phyloP scores from a whole-genome alignment of 202 grass and related monocot genomes.

The Digitaria exilis region DNA sequence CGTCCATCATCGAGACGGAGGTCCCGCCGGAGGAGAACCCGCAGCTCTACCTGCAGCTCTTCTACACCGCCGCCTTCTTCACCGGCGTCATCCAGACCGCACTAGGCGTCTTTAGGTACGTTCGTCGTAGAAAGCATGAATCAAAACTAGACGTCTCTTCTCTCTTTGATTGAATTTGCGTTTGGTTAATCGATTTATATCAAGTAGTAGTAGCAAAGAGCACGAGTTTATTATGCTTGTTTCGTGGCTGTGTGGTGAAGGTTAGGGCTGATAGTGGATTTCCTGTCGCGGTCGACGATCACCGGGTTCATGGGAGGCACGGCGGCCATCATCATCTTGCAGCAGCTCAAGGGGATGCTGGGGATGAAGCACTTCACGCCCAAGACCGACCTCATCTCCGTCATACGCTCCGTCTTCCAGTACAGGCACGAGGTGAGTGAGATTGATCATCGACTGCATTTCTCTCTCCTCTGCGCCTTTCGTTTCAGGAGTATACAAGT shows the following conservation, averaged over 20 bases:
- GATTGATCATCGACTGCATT: background rate
- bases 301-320: constrained; percentile 98
- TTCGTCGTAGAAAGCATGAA: too few relatives aligned
- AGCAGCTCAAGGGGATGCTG: constrained; percentile 93
- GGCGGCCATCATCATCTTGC: constrained; percentile 87
- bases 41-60: constrained; percentile 63
- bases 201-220: background rate
- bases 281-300: constrained; percentile 88
- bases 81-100: constrained; percentile 82
- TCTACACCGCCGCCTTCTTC: constrained; percentile 90
- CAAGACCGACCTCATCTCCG: constrained; percentile 87
- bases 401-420: constrained; percentile 56
- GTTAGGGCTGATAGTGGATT: constrained; percentile 92
- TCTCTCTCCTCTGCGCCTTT: background rate
- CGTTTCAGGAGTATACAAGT: background rate
- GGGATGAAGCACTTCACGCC: constrained; percentile 87
- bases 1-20: constrained; percentile 58
- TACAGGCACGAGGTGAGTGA: constrained; percentile 66
- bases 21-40: constrained; percentile 47
- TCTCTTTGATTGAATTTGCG: background rate
- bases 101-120: constrained; percentile 71
- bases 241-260: constrained; percentile 37
- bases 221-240: background rate
- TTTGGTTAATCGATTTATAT: background rate
- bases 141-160: background rate